These are phyloP conservation scores for Yamadazyma songkhlaensis DNA, from an alignment of 1,139 yeast genomes.

Conservation along the genomic window DNA sequence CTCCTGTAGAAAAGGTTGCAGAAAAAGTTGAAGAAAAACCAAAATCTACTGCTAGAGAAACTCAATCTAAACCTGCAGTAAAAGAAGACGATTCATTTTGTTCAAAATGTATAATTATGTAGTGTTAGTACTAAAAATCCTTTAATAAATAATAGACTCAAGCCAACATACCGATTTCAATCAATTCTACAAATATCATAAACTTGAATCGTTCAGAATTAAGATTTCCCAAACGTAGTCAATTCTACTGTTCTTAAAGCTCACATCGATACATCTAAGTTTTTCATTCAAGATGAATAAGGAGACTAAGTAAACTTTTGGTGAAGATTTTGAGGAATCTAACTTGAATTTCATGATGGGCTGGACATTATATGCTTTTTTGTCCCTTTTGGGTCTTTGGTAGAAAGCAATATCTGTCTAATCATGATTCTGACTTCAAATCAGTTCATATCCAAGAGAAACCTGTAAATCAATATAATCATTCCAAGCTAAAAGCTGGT, in stretches of 20 bases:
- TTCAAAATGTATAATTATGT: constrained; percentile 28
- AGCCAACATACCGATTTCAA: constrained; percentile 1
- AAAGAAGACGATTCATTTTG: constrained; percentile 23
- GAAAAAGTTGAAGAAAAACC: constrained; percentile 5
- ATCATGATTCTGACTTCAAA: not conserved
- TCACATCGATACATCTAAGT: constrained; percentile 1
- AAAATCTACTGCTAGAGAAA: constrained; percentile 13
- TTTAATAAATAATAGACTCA: no score
- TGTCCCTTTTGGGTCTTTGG: not conserved
- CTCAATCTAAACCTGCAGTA: constrained; percentile 20
- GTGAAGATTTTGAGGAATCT: not conserved
- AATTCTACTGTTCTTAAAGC: not conserved
- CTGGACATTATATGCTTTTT: not conserved
- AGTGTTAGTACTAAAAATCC: constrained; percentile 4
- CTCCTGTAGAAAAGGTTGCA: constrained; percentile 3
- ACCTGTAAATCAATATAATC: no score
- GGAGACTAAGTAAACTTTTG: constrained; percentile 1
- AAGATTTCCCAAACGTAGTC: not conserved
- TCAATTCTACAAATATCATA: not conserved
- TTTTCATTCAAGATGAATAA: not conserved
- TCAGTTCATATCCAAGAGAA: not conserved
- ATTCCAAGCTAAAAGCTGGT: not conserved
- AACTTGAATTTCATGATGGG: not conserved
- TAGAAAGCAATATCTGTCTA: not conserved
- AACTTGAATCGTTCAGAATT: not conserved